Percentiles rank a stretch among this genome's conserved stretches.
Evolutionary conservation across 768 basidiomycete species (phyloP).

Genomic region (Tubosaeta brunneosetosa): DNA sequence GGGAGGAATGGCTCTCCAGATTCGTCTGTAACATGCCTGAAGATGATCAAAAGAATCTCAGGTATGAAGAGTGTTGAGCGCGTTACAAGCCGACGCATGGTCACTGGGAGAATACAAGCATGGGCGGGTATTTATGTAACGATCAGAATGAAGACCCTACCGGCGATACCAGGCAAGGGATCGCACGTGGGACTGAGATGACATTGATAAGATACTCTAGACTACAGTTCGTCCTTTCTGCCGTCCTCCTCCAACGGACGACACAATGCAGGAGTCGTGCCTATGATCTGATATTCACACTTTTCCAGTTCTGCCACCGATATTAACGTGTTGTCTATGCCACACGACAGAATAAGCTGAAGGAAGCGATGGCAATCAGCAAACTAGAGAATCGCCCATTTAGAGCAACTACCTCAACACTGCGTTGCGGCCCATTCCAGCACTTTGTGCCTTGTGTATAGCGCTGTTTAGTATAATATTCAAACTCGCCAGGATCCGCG

Average conservation of each 20-base stretch:
- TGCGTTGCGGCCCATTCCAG: constrained; percentile 95
- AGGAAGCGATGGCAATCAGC: constrained; percentile 4
- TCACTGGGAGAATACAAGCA: neutral
- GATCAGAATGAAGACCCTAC: too few relatives aligned
- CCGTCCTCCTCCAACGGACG: constrained; percentile 35
- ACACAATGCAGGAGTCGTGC: constrained; percentile 82
- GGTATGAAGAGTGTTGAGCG: constrained; percentile 16
- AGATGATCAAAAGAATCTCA: constrained; percentile 22
- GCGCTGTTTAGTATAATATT: constrained; percentile 76
- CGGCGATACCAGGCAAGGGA: too few relatives aligned
- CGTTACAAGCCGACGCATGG: constrained; percentile 5
- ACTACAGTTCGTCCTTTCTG: constrained; percentile 29
- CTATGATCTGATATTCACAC: constrained; percentile 90
- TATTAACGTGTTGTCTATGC: constrained; percentile 74
- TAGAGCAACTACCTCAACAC: constrained; percentile 55
- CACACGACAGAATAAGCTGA: constrained; percentile 80
- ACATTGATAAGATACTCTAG: neutral
- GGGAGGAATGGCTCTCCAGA: constrained; percentile 11
- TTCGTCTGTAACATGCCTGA: constrained; percentile 15
- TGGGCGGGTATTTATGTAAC: neutral
- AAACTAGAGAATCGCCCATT: neutral
- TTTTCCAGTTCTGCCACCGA: constrained; percentile 89
- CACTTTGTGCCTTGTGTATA: constrained; percentile 86
- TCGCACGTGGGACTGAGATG: too few relatives aligned
- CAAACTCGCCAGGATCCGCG: constrained; percentile 54